Percentiles rank a stretch among this genome's conserved stretches.
Evolutionary conservation across 352 stramenopile species (phyloP).

Genomic region (Phytophthora agathidicida): DNA sequence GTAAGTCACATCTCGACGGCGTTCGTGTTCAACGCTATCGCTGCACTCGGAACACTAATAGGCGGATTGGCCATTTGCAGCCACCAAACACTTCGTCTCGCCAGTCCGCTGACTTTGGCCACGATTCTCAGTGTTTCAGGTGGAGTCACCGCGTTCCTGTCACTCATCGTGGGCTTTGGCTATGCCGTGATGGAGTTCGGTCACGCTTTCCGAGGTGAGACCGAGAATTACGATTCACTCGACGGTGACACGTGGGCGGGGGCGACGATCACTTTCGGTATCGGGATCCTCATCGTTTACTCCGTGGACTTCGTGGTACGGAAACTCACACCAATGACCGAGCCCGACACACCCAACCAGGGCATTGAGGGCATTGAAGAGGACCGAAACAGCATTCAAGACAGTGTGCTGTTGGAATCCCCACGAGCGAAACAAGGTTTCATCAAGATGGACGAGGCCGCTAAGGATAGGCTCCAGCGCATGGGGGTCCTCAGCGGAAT

Average conservation of each 20-base stretch:
- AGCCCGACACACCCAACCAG: conserved; percentile 19
- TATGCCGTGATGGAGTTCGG: conserved; percentile 40
- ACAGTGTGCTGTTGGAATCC: conserved; percentile 35
- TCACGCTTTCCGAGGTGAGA: conserved; percentile 34
- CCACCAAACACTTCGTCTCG: conserved; percentile 50
- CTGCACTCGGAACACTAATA: conserved; percentile 56
- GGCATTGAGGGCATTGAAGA: neutral
- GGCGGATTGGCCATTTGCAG: conserved; percentile 69
- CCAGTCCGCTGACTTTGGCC: conserved; percentile 56
- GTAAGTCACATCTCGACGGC: conserved; percentile 20
- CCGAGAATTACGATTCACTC: conserved; percentile 23
- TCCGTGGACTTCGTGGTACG: conserved; percentile 51
- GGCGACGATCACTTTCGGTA: conserved; percentile 85
- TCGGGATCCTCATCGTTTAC: conserved; percentile 68
- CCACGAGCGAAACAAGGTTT: conserved; percentile 30
- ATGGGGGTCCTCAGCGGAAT: conserved; percentile 93
- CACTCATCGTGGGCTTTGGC: conserved; percentile 68
- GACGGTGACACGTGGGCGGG: conserved; percentile 67
- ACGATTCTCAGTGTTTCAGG: conserved; percentile 64
- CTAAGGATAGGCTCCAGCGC: conserved; percentile 64
- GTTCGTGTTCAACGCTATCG: conserved; percentile 49
- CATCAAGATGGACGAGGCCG: conserved; percentile 44
- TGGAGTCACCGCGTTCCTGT: conserved; percentile 79
- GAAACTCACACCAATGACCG: conserved; percentile 37
- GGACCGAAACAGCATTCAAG: conserved; percentile 18